phyloP scores from a whole-genome alignment of 768 basidiomycete species.

The Leccinum subgranulosum region DNA sequence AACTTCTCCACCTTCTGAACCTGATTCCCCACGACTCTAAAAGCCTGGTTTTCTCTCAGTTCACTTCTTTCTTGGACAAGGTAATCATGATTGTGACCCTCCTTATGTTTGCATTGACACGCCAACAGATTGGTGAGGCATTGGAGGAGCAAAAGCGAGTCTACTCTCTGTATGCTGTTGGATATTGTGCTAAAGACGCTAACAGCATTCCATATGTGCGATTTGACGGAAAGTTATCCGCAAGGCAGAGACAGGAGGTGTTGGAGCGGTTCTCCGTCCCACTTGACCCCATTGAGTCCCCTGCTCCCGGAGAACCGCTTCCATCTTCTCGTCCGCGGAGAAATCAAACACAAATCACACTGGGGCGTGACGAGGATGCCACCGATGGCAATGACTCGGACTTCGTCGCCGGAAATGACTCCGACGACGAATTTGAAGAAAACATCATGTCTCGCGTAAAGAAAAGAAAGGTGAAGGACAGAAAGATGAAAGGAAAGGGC shows the following conservation, averaged over 20 bases:
- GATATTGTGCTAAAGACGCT: constrained; percentile 2
- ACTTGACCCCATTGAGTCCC: constrained; percentile 36
- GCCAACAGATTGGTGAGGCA: constrained; percentile 61
- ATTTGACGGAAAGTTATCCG: constrained; percentile 87
- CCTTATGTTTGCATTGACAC: not conserved
- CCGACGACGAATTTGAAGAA: constrained; percentile 32
- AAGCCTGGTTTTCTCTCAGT: constrained; percentile 87
- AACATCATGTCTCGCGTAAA: constrained; percentile 30
- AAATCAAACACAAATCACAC: constrained; percentile 1
- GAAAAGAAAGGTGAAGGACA: constrained; percentile 31
- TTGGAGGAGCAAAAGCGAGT: constrained; percentile 63
- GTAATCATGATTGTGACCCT: constrained; percentile 31
- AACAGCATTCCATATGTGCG: constrained; percentile 70
- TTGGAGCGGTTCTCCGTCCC: constrained; percentile 74
- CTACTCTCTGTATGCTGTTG: not conserved
- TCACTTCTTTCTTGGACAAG: constrained; percentile 82
- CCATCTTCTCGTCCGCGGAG: constrained; percentile 8
- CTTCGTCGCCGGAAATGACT: constrained; percentile 30
- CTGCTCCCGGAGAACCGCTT: constrained; percentile 15
- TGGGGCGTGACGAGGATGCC: constrained; percentile 7
- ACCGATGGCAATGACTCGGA: constrained; percentile 34
- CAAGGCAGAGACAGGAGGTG: constrained; percentile 71
- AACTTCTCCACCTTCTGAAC: constrained; percentile 68
- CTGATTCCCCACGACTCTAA: constrained; percentile 71
- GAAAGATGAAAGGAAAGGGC: constrained; percentile 39